Conservation (phyloP, 2,329 filamentous ascomycete species). For the Pseudocercospora cruenta region DNA sequence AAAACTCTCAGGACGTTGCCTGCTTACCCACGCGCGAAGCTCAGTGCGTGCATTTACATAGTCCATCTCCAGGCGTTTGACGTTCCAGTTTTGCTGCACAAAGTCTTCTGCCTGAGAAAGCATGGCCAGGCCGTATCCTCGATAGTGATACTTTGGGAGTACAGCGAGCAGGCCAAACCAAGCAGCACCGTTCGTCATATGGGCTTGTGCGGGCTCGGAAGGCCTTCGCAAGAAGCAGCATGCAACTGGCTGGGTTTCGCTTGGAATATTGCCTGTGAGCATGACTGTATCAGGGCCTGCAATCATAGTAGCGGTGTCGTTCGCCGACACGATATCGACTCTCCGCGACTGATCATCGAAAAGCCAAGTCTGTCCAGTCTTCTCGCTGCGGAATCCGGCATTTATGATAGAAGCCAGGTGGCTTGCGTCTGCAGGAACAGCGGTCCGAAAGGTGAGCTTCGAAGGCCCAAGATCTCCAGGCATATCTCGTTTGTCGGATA, state of each 20-base stretch:
- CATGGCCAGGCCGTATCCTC: slow-evolving; percentile 14
- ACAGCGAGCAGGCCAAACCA: slow-evolving; percentile 19
- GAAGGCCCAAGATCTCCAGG: not conserved
- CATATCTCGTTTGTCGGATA: not conserved
- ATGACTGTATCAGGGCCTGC: slow-evolving; percentile 8
- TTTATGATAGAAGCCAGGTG: slow-evolving; percentile 17
- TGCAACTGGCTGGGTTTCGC: not conserved
- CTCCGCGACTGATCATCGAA: slow-evolving; percentile 16
- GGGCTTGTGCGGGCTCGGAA: not conserved
- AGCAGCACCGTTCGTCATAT: slow-evolving; percentile 9
- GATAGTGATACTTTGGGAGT: not conserved
- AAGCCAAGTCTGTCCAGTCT: slow-evolving; percentile 20
- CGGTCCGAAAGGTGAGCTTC: slow-evolving; percentile 12
- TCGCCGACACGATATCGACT: slow-evolving; percentile 16
- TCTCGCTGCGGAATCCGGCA: slow-evolving; percentile 19
- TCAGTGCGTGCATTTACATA: slow-evolving; percentile 14
- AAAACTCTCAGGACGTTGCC: not conserved
- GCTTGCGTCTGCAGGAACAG: slow-evolving; percentile 4
- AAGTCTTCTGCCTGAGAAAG: slow-evolving; percentile 9
- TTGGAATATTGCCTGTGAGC: slow-evolving; percentile 9
- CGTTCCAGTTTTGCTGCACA: slow-evolving; percentile 11
- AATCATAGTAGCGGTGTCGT: slow-evolving; percentile 3
- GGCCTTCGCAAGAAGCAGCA: slow-evolving; percentile 14
- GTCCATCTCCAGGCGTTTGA: slow-evolving; percentile 15
- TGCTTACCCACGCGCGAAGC: slow-evolving; percentile 14